Conservation (phyloP, 164 flowering plant species). For the Aristolochia contorta region DNA sequence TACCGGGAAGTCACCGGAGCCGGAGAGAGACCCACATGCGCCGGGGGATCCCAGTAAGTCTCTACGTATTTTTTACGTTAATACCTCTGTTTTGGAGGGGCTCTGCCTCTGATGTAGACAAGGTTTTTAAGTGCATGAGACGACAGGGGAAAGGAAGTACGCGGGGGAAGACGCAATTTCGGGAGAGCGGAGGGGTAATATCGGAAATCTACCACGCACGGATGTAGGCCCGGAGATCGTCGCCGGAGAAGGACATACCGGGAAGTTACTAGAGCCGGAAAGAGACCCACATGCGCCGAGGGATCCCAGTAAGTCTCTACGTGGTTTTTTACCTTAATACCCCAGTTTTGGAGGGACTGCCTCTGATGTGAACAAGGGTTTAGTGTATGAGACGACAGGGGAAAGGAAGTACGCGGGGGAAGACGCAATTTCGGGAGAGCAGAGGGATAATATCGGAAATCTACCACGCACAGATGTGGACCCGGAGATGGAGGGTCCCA, state of each 20-base stretch:
- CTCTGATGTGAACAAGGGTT: no score
- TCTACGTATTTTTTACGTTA: no score
- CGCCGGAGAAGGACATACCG: neutral
- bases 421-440: slow-evolving; percentile 1
- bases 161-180: neutral
- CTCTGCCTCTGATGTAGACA: no score
- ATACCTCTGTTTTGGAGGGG: no score
- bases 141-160: slow-evolving; percentile 5
- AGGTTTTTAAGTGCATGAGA: slow-evolving; percentile 13
- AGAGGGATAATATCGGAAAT: slow-evolving; percentile 1
- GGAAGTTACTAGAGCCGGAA: no score
- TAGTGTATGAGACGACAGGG: slow-evolving; percentile 10
- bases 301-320: no score
- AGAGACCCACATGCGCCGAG: no score
- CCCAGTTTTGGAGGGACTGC: no score
- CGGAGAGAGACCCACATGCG: no score
- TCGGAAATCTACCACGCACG: neutral
- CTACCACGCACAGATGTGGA: neutral
- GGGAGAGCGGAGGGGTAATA: slow-evolving; percentile 6
- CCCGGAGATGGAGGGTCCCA: no score
- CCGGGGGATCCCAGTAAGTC: no score
- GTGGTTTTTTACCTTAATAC: no score
- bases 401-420: slow-evolving; percentile 1
- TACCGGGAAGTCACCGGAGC: slow-evolving; percentile 2
- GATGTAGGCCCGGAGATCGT: neutral